Base-by-base conservation (phyloP, 495 filamentous ascomycete species). In the Glonium stellatum region DNA sequence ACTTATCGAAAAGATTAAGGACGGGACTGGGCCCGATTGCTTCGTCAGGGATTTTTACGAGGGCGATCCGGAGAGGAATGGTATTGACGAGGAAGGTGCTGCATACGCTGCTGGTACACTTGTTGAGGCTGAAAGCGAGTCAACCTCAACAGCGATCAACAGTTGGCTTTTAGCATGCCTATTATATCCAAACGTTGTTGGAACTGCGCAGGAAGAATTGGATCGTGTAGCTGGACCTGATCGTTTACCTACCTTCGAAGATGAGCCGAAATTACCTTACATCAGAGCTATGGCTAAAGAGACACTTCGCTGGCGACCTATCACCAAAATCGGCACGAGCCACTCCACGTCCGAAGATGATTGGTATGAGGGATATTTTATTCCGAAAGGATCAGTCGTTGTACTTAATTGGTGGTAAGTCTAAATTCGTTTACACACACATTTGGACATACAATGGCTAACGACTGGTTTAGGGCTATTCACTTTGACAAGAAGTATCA, bases 121-220 rank as follows among this genome's bases (percentile, higher is more conserved):
- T 39, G 63, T 73, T n/a, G 70, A 68, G 41, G 71, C 68, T 13
- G 71, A 71, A 3, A 58, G 61, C 2, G 71, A 72, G 31, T 71
- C 71, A 6, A 73, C 69, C 2, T 57, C 47, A n/a, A 61, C 61
- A 15, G 67, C 64, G 6, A 60, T 72, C 50, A 66, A 70, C 41
- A 64, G 57, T 46, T 70, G 70, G 48, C 44, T 73, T 37, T 35
- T 68, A 59, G 61, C 36, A 69, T 70, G 67, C 15, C 57, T 25
- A 10, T 31, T 66, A 3, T 61, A 66, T 23, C 66, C 64, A 6
- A 57, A 62, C 8, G 67, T 57, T 11, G 51, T 59, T 47, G 53
- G 58, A 53, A 67, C 60, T 19, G 69, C 69, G 13, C 67, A 70
- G 52, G 62, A 62, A 22, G 69, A 72, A 46, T 35, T 72, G 1